Percentiles rank a stretch among this genome's conserved stretches.
These are phyloP conservation scores for Pyracantha coccinea DNA, from an alignment of 331 rosid genomes.

Conservation along the genomic window DNA sequence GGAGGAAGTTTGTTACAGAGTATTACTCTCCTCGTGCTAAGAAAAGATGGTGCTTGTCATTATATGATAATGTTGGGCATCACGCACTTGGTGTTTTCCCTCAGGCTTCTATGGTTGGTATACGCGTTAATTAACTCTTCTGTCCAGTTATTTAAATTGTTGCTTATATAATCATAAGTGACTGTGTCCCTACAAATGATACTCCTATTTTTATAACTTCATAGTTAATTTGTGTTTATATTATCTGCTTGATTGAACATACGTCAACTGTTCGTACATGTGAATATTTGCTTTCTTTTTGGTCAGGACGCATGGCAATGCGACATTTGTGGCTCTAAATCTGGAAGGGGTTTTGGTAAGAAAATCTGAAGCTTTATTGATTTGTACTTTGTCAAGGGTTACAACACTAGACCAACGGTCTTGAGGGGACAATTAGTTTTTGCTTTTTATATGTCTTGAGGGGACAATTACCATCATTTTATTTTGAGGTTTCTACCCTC, in stretches of 20 bases:
- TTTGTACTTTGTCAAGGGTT: not conserved
- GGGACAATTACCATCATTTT: not conserved
- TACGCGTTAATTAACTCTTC: not conserved
- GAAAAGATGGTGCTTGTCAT: conserved; percentile 90
- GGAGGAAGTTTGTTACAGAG: conserved; percentile 97
- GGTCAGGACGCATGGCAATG: conserved; percentile 94
- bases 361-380: not conserved
- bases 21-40: conserved; percentile 95
- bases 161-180: not conserved
- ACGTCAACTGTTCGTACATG: not conserved
- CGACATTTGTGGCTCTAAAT: conserved; percentile 85
- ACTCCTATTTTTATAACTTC: not conserved
- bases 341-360: conserved; percentile 98
- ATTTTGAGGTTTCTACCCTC: not conserved
- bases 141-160: not conserved
- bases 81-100: conserved; percentile 93
- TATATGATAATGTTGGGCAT: conserved; percentile 78
- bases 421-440: not conserved
- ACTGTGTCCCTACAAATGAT: not conserved
- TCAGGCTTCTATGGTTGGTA: conserved; percentile 78
- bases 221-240: not conserved
- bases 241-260: too few relatives aligned
- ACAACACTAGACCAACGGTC: not conserved
- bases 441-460: not conserved
- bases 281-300: not conserved